Evolutionary conservation across 352 stramenopile species (phyloP), one percentile per base, ranked within the genome.

Genomic region (Sclerospora graminicola): DNA sequence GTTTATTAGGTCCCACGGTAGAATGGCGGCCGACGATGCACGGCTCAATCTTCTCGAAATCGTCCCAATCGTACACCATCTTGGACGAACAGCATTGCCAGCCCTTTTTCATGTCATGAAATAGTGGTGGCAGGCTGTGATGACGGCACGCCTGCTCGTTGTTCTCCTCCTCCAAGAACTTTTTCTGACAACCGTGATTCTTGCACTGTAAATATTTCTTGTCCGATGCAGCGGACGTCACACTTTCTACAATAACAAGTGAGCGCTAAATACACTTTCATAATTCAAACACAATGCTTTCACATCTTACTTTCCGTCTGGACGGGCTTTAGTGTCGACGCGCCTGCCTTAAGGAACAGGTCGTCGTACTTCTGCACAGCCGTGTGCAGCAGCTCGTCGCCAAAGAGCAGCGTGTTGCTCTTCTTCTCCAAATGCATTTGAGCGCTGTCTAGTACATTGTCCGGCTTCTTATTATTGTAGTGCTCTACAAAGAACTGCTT

Each of bases 1-100:
- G 55, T 42, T 82, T 58, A 44, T 74, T 77, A 14, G 79, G 79
- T 16, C 82, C 64, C 8, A 76, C 57, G 32, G 57, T 72, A 46
- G 69, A 91, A 63, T 89, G 77, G 45, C 74, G 78, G 7, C 75
- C 60, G 14, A 89, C 57, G 21, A 76, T 56, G 40, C 77, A 92
- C 33, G 70, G 58, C 49, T 82, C 62, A 48, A 90, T 91, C 55
- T 85, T 85, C 57, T 96, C 78, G 59, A 97, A 97, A 59, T 94
- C 82, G 57, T 97, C 89, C 86, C 89, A 97, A 69, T 97, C 89
- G 65, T 97, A 97, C 10, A 96, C 80, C 76, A 93, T 91, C 54
- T 83, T 89, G 48, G 63, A 73, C 46, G 78, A 81, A 65, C 84
- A 95, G 65, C 84, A 95, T 33, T 79, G 72, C 84, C 84, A 95